These are phyloP conservation scores for Tulasnella sp. DNA, from an alignment of 768 basidiomycete genomes.

Conservation along the genomic window DNA sequence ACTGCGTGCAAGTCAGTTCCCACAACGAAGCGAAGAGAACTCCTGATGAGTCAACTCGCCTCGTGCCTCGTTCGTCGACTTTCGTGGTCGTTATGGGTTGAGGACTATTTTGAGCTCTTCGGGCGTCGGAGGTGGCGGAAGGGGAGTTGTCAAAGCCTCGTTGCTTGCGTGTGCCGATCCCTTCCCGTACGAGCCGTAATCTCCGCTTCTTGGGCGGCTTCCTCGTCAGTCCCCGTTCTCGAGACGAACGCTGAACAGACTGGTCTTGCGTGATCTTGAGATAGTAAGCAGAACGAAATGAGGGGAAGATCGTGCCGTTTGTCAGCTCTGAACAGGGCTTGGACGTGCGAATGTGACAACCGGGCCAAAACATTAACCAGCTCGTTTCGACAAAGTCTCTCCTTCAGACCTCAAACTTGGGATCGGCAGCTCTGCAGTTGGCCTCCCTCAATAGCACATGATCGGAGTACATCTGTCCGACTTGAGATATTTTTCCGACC, in stretches of 20 bases:
- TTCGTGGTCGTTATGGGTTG: not conserved
- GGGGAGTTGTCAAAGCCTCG: not conserved
- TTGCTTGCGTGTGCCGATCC: not conserved
- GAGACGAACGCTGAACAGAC: not conserved
- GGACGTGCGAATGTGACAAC: not conserved
- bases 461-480: no score
- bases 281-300: not conserved
- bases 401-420: no score
- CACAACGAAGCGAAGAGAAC: not conserved
- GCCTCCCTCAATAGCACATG: no score
- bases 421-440: no score
- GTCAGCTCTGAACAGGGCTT: not conserved
- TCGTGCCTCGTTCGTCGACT: not conserved
- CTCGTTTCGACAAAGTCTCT: no score
- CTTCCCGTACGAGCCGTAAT: not conserved
- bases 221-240: not conserved
- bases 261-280: not conserved
- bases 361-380: not conserved
- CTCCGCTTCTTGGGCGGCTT: not conserved
- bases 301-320: not conserved
- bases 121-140: not conserved
- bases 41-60: not conserved
- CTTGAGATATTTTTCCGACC: not conserved
- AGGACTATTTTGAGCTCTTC: not conserved
- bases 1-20: not conserved